Percentiles rank a stretch among this genome's conserved stretches.
phyloP scores from a whole-genome alignment of 805 yeast species.

The Metschnikowia koreensis region DNA sequence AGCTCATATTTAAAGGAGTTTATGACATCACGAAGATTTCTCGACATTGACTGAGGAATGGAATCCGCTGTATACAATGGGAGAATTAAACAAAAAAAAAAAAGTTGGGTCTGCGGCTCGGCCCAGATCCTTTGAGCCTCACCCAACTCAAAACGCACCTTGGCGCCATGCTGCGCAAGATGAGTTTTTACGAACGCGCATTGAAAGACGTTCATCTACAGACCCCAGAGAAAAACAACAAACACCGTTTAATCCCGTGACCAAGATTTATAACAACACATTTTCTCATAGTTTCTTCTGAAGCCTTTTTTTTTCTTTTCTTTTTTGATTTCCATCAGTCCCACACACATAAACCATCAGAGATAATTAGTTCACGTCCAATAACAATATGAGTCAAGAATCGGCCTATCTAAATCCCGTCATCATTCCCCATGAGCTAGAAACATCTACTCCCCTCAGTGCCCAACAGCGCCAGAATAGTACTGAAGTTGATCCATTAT shows the following conservation, averaged over 20 bases:
- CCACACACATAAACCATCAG: too few species aligned
- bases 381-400: constrained; percentile 1
- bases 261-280: too few species aligned
- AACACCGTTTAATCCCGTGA: background rate
- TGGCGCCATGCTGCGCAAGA: constrained; percentile 5
- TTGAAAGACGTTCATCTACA: background rate
- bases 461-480: background rate
- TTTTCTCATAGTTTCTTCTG: too few species aligned
- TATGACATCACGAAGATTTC: constrained; percentile 11
- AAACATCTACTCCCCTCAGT: constrained; percentile 23
- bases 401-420: constrained; percentile 6
- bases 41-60: background rate
- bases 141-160: constrained; percentile 9
- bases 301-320: too few species aligned
- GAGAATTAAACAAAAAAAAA: background rate
- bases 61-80: background rate
- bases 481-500: background rate
- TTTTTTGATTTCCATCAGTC: too few species aligned
- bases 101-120: constrained; percentile 2
- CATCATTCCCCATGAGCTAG: constrained; percentile 13
- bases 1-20: constrained; percentile 9
- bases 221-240: background rate
- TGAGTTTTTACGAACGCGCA: constrained; percentile 1
- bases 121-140: background rate
- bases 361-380: too few species aligned